Conservation (phyloP, 495 filamentous ascomycete genomes). For the Penicillium cosmopolitanum region DNA sequence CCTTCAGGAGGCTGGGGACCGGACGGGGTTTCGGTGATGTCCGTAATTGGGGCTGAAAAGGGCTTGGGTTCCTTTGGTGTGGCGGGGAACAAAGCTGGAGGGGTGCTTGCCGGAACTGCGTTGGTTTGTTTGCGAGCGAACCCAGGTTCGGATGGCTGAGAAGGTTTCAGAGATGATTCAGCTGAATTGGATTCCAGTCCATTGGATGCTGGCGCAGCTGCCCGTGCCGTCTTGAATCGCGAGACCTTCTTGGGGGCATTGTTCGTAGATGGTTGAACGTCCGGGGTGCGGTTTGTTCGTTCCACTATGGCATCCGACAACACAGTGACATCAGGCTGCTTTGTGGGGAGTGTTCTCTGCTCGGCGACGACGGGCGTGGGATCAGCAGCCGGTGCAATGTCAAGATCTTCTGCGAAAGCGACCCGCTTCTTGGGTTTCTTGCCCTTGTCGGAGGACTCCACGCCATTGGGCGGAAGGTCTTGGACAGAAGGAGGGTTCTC, state of each 20-base stretch:
- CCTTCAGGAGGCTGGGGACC: slow-evolving; percentile 55
- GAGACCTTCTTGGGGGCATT: slow-evolving; percentile 45
- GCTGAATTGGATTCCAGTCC: slow-evolving; percentile 4
- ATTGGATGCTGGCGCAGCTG: slow-evolving; percentile 13
- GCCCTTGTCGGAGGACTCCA: slow-evolving; percentile 17
- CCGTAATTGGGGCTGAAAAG: slow-evolving; percentile 49
- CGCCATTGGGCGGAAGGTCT: slow-evolving; percentile 16
- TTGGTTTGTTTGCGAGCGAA: slow-evolving; percentile 25
- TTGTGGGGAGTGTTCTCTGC: slow-evolving; percentile 40
- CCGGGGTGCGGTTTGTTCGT: slow-evolving; percentile 31
- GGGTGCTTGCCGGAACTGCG: slow-evolving; percentile 20
- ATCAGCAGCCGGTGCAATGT: slow-evolving; percentile 61
- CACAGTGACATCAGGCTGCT: slow-evolving; percentile 37
- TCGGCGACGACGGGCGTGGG: slow-evolving; percentile 19
- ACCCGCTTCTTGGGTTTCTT: slow-evolving; percentile 66
- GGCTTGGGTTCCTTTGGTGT: slow-evolving; percentile 48
- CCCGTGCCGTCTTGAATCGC: slow-evolving; percentile 47
- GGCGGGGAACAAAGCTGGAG: slow-evolving; percentile 47
- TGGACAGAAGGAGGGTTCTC: slow-evolving; percentile 29
- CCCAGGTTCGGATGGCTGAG: slow-evolving; percentile 20
- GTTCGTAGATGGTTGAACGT: slow-evolving; percentile 13
- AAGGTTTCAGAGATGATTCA: slow-evolving; percentile 8
- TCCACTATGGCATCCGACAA: slow-evolving; percentile 54
- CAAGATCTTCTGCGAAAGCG: slow-evolving; percentile 77
- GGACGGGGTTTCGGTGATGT: slow-evolving; percentile 28